A percentile compares a stretch with the other conserved stretches of the same genome.
Evolutionary conservation across 78 protist species (phyloP).

Genomic region (Kipferlia bialata): DNA sequence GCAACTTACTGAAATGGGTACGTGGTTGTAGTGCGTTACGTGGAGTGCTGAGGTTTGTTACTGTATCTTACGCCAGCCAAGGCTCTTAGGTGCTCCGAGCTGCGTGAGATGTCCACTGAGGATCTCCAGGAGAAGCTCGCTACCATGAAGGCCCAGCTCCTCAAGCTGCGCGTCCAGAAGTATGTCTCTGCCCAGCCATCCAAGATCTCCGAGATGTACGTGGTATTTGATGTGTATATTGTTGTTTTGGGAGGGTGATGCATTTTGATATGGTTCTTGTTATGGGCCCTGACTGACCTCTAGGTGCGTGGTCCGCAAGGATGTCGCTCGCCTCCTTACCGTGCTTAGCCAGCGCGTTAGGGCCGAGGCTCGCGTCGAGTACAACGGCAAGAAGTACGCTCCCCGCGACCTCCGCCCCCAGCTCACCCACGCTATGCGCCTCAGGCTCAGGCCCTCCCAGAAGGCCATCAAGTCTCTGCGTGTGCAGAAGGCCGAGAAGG

Average conservation of each 20-base stretch:
- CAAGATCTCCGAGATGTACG: constrained; percentile 3
- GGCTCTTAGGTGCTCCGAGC: no score
- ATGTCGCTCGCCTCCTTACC: constrained; percentile 4
- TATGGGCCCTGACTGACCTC: no score
- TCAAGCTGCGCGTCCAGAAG: constrained; percentile 16
- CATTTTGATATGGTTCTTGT: no score
- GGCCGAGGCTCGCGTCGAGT: neutral
- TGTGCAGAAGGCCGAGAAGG: constrained; percentile 1
- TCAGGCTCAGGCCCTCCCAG: neutral
- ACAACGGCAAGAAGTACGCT: constrained; percentile 1
- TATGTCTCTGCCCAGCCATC: constrained; percentile 6
- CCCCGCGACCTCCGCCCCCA: constrained; percentile 3
- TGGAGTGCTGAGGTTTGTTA: no score
- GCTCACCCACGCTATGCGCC: neutral
- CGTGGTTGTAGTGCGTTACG: no score
- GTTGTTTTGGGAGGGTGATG: no score
- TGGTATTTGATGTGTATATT: no score
- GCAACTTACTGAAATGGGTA: no score
- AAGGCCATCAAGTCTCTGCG: constrained; percentile 5
- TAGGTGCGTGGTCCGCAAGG: neutral
- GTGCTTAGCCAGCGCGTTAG: neutral
- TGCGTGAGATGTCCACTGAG: constrained; percentile 3
- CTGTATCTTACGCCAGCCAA: no score
- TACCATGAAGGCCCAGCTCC: neutral
- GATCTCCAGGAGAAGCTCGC: neutral